These are phyloP conservation scores for Collybiopsis confluens DNA, from an alignment of 768 basidiomycete genomes.

Conservation along the genomic window DNA sequence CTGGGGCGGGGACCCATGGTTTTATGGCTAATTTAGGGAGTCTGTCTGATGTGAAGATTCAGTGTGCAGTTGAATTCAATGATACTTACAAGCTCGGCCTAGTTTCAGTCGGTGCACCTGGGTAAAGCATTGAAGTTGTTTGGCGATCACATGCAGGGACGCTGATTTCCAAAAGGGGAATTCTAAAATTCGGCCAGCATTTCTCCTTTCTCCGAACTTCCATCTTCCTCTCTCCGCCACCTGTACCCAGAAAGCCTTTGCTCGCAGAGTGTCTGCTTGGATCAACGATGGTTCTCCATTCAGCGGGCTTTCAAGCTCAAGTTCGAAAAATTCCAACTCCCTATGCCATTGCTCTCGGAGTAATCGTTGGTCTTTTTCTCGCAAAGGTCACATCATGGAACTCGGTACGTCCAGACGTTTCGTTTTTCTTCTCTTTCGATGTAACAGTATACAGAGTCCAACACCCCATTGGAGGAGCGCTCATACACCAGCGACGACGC, in stretches of 20 bases:
- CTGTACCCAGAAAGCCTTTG: background rate
- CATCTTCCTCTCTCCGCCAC: background rate
- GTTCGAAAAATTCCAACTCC: constrained; percentile 49
- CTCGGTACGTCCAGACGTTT: constrained; percentile 20
- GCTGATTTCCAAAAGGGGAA: background rate
- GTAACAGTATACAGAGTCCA: constrained; percentile 25
- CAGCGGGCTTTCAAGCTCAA: constrained; percentile 17
- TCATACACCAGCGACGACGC: constrained; percentile 45
- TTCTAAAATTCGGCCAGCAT: too few relatives aligned
- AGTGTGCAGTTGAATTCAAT: background rate
- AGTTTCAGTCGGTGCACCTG: constrained; percentile 9
- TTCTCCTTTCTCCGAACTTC: too few relatives aligned
- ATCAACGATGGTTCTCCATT: background rate
- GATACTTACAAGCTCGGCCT: constrained; percentile 2
- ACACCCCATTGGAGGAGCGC: constrained; percentile 50
- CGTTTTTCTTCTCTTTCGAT: background rate
- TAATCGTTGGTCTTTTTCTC: constrained; percentile 57
- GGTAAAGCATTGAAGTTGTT: background rate
- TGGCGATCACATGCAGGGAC: background rate
- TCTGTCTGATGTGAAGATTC: constrained; percentile 7
- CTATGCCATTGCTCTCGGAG: constrained; percentile 54
- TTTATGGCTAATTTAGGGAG: constrained; percentile 27
- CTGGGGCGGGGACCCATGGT: constrained; percentile 27
- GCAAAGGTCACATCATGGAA: constrained; percentile 48
- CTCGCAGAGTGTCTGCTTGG: too few relatives aligned